These are phyloP conservation scores for Epichloe amarillans DNA, from an alignment of 2,329 filamentous ascomycete genomes.

Conservation along the genomic window DNA sequence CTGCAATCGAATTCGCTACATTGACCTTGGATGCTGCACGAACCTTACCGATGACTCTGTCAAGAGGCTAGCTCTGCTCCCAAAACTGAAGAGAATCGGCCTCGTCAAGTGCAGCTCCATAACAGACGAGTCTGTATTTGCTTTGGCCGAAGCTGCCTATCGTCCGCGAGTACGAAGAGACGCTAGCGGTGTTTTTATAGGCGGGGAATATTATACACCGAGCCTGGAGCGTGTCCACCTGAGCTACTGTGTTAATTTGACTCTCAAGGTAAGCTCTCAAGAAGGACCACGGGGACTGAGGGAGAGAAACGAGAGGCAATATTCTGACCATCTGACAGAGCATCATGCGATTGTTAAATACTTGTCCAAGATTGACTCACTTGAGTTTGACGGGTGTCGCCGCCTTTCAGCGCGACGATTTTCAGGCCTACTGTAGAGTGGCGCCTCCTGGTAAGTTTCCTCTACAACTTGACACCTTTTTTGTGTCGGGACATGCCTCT, in stretches of 20 bases:
- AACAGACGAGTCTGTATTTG: constrained; percentile 78
- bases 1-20: constrained; percentile 93
- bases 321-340: constrained; percentile 40
- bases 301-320: not conserved
- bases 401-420: constrained; percentile 74
- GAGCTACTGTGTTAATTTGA: constrained; percentile 83
- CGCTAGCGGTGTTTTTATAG: constrained; percentile 30
- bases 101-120: constrained; percentile 88
- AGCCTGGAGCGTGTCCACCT: constrained; percentile 89
- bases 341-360: constrained; percentile 78
- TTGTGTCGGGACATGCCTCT: not conserved
- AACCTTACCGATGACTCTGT: constrained; percentile 82
- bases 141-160: constrained; percentile 59
- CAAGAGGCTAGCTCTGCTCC: constrained; percentile 67
- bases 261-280: constrained; percentile 51
- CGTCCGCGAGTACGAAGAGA: constrained; percentile 36
- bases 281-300: not conserved
- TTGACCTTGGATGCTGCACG: constrained; percentile 90
- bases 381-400: constrained; percentile 87
- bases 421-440: constrained; percentile 73
- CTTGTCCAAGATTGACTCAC: constrained; percentile 85
- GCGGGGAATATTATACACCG: constrained; percentile 40
- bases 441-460: constrained; percentile 53
- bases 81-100: constrained; percentile 88
- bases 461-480: not conserved